These are phyloP conservation scores for Dryas octopetala DNA, from an alignment of 306 rosid species.

Conservation along the genomic window DNA sequence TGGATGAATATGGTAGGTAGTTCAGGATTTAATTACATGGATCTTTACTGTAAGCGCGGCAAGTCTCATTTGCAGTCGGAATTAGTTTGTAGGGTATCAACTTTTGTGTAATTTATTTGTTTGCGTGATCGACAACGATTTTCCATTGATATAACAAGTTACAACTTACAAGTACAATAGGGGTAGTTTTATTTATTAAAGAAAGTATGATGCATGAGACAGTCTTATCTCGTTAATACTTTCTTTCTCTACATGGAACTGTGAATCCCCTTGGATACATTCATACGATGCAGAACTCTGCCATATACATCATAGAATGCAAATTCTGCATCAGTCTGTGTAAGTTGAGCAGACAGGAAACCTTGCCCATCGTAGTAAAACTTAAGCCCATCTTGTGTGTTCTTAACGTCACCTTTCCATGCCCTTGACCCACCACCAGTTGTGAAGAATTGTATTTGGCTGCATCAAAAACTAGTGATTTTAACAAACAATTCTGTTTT, in stretches of 20 bases:
- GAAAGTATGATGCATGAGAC: background rate
- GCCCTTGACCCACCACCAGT: constrained; percentile 83
- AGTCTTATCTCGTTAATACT: background rate
- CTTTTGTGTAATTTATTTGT: background rate
- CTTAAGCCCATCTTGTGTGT: constrained; percentile 29
- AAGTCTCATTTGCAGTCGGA: background rate
- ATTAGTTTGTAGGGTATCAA: background rate
- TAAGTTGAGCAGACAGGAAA: constrained; percentile 50
- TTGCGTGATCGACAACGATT: background rate
- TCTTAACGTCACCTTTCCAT: constrained; percentile 54
- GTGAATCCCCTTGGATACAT: constrained; percentile 36
- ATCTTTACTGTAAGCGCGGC: constrained; percentile 9
- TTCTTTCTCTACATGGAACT: constrained; percentile 1
- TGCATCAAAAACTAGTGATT: constrained; percentile 23
- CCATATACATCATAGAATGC: constrained; percentile 58
- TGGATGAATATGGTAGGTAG: constrained; percentile 4
- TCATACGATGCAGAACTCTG: constrained; percentile 44
- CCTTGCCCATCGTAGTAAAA: constrained; percentile 75
- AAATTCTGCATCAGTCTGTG: constrained; percentile 34
- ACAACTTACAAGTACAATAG: background rate
- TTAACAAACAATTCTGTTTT: no score
- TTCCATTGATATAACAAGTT: constrained; percentile 5
- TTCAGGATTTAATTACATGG: constrained; percentile 4
- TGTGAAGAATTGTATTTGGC: constrained; percentile 66
- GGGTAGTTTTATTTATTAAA: background rate